Evolutionary conservation across 805 yeast species (phyloP), one percentile per base, ranked within the genome.

Genomic region (Sugiyamaella chiloensis): DNA sequence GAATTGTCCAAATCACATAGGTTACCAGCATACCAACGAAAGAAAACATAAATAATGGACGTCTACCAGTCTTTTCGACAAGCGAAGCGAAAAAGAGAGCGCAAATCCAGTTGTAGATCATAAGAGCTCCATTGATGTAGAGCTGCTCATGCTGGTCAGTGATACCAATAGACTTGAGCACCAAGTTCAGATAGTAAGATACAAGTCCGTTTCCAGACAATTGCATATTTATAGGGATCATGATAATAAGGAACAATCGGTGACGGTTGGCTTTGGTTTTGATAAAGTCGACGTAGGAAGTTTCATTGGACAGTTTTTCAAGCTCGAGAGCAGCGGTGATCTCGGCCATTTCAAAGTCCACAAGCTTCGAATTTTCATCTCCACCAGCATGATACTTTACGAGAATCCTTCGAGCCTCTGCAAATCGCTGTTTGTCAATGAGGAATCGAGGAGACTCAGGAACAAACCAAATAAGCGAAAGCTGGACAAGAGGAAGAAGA

Each of bases 381-480:
- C 54, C 56, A 31, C 52, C 53, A 19, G 48, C 52, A 36, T 53
- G 56, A 45, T 44, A 52, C 36, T 48, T 44, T 34, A 44, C 39
- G 20, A 54, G 24, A 20, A 54, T 73, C 46, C 74, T 79, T 30
- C 78, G 68, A 2, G 90, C 91, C 36, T 74, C 71, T 14, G 75
- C 81, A 45, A 76, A 59, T 2, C 85, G 81, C 7, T 29, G 40
- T 37, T 46, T 27, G 4, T 37, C 6, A 12, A 46, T 17, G 23
- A 77, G 80, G 67, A 74, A 90, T 50, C 96, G 73, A 0, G 96
- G 96, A 34, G 90, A 80, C 65, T 90, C 97, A 0, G 98, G 97
- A n/a, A 87, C 67, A 36, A 80, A 76, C 36, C 78, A 59, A 34
- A 71, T 61, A 24, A 72, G 68, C n/a, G 36, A 65, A 26, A 50